Evolutionary conservation across 2,329 filamentous ascomycete genomes (phyloP).

Genomic region (Pyrenochaeta sp.): DNA sequence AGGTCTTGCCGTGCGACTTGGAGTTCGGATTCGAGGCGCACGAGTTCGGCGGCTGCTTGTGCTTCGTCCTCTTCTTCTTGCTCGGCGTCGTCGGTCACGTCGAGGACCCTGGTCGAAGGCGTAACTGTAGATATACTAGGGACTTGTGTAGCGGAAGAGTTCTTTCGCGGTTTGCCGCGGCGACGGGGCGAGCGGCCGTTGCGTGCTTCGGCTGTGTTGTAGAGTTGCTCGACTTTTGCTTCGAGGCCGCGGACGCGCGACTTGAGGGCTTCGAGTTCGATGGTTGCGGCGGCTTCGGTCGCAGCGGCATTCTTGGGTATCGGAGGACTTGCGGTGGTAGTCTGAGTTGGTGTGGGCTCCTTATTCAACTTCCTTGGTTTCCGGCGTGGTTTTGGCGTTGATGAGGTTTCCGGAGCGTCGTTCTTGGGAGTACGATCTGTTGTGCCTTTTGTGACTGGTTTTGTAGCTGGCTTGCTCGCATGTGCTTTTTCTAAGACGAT

Average conservation of each 20-base stretch:
- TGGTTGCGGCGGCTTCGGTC: constrained; percentile 6
- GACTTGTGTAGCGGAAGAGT: constrained; percentile 25
- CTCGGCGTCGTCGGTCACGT: constrained; percentile 11
- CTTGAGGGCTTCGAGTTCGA: constrained; percentile 46
- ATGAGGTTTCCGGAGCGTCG: constrained; percentile 4
- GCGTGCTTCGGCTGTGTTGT: constrained; percentile 23
- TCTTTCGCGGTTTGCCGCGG: constrained; percentile 41
- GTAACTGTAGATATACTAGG: constrained; percentile 10
- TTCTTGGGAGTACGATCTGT: too few relatives aligned
- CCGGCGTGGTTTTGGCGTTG: constrained; percentile 25
- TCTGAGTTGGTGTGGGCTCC: constrained; percentile 23
- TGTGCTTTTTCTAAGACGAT: constrained; percentile 34
- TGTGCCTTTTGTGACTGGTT: constrained; percentile 11
- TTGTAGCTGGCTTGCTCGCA: constrained; percentile 6
- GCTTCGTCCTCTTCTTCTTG: constrained; percentile 29
- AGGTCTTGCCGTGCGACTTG: constrained; percentile 42
- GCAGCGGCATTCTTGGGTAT: constrained; percentile 3
- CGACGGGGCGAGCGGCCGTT: constrained; percentile 39
- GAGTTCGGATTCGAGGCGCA: constrained; percentile 41
- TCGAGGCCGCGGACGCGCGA: constrained; percentile 44
- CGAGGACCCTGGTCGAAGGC: constrained; percentile 23
- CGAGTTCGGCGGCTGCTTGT: constrained; percentile 42
- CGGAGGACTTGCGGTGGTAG: too few relatives aligned
- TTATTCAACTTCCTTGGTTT: constrained; percentile 45
- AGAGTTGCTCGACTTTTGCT: constrained; percentile 47